Evolutionary conservation across 805 yeast species (phyloP), one percentile per base, ranked within the genome.

Genomic region (Kodamaea laetipori): DNA sequence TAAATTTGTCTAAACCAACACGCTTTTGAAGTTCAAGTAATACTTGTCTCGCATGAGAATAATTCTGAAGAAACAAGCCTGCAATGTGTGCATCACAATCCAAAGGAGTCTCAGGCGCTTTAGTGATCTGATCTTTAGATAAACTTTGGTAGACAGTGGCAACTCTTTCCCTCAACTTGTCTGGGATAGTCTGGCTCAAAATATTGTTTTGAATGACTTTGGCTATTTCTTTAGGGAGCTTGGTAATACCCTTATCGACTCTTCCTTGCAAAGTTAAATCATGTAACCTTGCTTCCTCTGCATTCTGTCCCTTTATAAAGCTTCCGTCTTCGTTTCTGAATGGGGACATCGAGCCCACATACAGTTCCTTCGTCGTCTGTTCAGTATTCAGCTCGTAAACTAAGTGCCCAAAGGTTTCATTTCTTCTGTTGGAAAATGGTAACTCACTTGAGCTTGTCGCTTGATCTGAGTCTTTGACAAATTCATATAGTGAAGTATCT

Each of bases 41-140:
- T 0, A 82, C 86, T 49, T 82, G 86, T 41, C 71, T 71, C 2
- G 81, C 61, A 10, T 88, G 76, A 1, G 89, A 86, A 57, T 88
- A 92, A 56, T 87, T 86, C 54, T 87, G 96, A 2, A 86, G 67
- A 55, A 92, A 89, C 8, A 85, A 73, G 0, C 90, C 83, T 0
- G 88, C 90, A 28, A 92, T 80, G 47, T 84, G 85, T 2, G 94
- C 80, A 60, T 90, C 96, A 1, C 84, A 85, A 38, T 84, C 89
- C 42, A 67, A 42, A 2, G 61, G 47, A 35, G 61, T 53, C 2
- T 60, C 63, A 1, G 75, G 75, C 0, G 71, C 77, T 35, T 67
- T 61, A 48, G 82, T 87, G 1, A 86, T 61, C 45, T 76, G 80
- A 1, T 73, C 74, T 11, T 76, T 74, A 17, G 71, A 71, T 41